Conservation (phyloP, 2,329 filamentous ascomycete species). For the Sordariomycetes sp. region DNA sequence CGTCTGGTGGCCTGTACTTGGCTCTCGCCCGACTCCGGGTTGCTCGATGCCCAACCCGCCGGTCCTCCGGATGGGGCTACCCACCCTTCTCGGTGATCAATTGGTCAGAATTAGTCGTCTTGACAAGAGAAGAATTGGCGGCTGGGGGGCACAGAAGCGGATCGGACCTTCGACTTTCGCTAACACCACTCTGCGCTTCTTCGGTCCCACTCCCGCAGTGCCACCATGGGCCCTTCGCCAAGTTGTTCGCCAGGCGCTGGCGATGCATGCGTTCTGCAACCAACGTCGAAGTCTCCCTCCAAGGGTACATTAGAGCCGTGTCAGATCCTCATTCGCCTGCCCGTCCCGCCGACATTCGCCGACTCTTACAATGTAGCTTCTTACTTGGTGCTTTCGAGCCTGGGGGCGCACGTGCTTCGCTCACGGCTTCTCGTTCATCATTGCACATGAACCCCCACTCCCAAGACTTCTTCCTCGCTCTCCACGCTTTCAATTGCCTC, state of each 20-base stretch:
- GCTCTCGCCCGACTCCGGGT: background rate
- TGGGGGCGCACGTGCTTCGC: slow-evolving; percentile 5
- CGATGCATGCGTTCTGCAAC: background rate
- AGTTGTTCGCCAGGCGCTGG: background rate
- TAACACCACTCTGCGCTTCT: background rate
- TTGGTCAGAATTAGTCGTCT: background rate
- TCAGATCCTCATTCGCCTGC: slow-evolving; percentile 2
- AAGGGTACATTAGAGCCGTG: background rate
- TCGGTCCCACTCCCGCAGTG: background rate
- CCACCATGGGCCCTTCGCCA: background rate
- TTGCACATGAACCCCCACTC: slow-evolving; percentile 1
- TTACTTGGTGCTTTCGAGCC: background rate
- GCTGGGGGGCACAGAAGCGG: background rate
- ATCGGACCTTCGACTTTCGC: background rate
- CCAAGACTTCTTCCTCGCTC: background rate
- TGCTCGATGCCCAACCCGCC: background rate
- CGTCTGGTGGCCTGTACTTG: background rate
- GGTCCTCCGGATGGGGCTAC: background rate
- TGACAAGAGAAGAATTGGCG: background rate
- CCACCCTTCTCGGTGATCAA: background rate
- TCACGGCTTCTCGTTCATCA: slow-evolving; percentile 8
- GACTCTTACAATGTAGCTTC: no score
- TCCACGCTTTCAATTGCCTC: background rate
- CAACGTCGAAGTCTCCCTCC: background rate
- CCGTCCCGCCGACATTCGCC: background rate